Base-by-base conservation (phyloP, 495 filamentous ascomycete genomes). In the Aspergillus nidulans region DNA sequence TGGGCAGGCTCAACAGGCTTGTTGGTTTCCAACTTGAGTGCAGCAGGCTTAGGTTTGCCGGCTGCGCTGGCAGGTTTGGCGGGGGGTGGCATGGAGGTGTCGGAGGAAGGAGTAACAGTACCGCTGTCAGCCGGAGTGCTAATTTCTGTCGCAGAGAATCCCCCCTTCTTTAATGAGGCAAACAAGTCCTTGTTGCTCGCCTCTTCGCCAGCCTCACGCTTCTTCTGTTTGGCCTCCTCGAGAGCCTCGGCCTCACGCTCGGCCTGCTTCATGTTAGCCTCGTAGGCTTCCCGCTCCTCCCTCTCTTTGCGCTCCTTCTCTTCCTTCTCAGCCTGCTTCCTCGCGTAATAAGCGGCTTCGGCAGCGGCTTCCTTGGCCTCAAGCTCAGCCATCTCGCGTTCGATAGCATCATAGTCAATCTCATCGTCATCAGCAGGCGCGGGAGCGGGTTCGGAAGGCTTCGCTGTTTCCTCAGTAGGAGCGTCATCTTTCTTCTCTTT, bases 1-100 rank as follows among this genome's bases (percentile, higher is more conserved):
- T 95, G 90, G 34, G 88, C 81, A 41, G 94, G 87, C 72, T 97
- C 94, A 18, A 92, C 84, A 38, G 87, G 72, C 70, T 88, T 92
- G 47, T 79, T 84, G 48, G 87, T 94, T 44, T 91, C 85, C 47
- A 96, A 77, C 71, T 95, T 95, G 57, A 96, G 82, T 21, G 85
- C 82, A 50, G 84, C 81, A 21, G 91, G 90, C 79, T 92, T 92
- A 60, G 77, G 82, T 60, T 84, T 84, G 51, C 73, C 45, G 8
- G 36, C 43, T 20, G 30, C 76, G 30, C 78, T 70, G 48, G 75
- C 65, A 2, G 76, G 59, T 72, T 85, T 86, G 10, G 74, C 68
- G 34, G 81, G 78, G 26, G 77, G 78, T 44, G 72, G 72, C 75
- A 80, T 81, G 7, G 80, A 76, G 53, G 70, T 70, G 58, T 83